A percentile compares a stretch with the other conserved stretches of the same genome.
These are phyloP conservation scores for Cytospora piceae DNA, from an alignment of 2,329 filamentous ascomycete genomes.

Conservation along the genomic window DNA sequence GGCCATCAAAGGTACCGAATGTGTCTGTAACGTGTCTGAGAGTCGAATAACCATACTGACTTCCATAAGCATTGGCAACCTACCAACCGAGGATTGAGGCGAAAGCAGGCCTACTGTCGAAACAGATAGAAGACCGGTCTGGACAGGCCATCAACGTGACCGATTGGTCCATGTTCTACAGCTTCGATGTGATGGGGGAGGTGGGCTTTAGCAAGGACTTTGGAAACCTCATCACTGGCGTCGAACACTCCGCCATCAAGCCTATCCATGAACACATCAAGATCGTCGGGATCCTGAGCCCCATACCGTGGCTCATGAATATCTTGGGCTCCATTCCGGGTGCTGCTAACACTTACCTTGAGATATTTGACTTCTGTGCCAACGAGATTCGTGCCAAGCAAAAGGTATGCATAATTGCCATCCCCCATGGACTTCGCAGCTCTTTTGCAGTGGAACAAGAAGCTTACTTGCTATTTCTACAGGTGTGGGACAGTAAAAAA, in stretches of 20 bases:
- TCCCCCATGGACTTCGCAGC: not conserved
- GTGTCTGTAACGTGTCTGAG: not conserved
- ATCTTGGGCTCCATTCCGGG: not conserved
- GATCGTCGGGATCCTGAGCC: not conserved
- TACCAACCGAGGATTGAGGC: constrained; percentile 3
- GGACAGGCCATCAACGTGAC: not conserved
- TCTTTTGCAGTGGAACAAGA: not conserved
- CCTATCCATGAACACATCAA: constrained; percentile 16
- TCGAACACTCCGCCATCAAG: constrained; percentile 11
- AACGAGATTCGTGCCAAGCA: constrained; percentile 11
- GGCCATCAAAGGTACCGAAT: constrained; percentile 7
- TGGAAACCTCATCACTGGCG: constrained; percentile 5
- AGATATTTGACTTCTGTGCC: constrained; percentile 3
- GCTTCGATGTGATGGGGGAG: constrained; percentile 9
- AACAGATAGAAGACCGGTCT: not conserved
- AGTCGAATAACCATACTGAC: not conserved
- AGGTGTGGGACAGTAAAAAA: constrained; percentile 15
- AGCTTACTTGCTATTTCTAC: not conserved
- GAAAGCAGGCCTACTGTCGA: not conserved
- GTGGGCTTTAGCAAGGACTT: constrained; percentile 16
- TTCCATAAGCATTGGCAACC: not conserved
- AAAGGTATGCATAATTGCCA: not conserved
- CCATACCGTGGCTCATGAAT: constrained; percentile 16
- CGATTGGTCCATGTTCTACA: constrained; percentile 14
- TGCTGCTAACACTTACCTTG: constrained; percentile 3